Base-by-base conservation (phyloP, 2,329 filamentous ascomycete species). In the Aspergillus nomiae region DNA sequence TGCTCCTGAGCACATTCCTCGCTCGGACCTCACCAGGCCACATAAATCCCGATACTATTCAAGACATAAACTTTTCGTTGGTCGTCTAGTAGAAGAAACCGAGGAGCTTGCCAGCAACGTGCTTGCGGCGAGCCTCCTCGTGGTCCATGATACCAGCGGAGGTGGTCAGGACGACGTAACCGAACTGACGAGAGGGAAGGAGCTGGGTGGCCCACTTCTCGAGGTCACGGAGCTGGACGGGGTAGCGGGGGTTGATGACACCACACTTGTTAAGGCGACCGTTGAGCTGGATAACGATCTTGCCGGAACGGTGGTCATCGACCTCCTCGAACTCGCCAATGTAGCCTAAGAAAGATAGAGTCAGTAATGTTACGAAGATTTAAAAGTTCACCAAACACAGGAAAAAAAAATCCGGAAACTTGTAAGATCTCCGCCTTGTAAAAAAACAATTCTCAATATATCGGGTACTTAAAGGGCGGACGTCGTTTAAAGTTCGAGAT, bases 131-230 rank as follows among this genome's bases (percentile, higher is more conserved):
- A 74, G 95, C 95, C 90, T 99, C 95, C 88, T 99, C 95, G 87
- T 99, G 95, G 87, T 99, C 95, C 94, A 99, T 98, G 84, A 99
- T 99, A 83, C 95, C 95, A 70, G 95, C 93, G 66, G 94, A 97
- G 84, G 95, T 99, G 83, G 95, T 99, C 78, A 99, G 91, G 84
- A 99, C 93, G 80, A 99, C 92, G 86, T 93, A 97, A 80, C 95
- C 95, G 88, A 99, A 99, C 86, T 99, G 95, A 97, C 95, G 95
- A 73, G 95, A 94, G 73, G 95, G 95, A 71, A 99, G 89, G 80
- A 99, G 91, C 90, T 96, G 96, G 86, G 96, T 92, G 77, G 98
- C 93, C 95, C 95, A 99, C 89, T 98, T 97, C 92, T 99, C 95
- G 80, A 99, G 89, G 77, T 99, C 95, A 78, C 87, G 85, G 79